Evolutionary conservation across 2,329 filamentous ascomycete species (phyloP).

Genomic region (Penicillium sp.): DNA sequence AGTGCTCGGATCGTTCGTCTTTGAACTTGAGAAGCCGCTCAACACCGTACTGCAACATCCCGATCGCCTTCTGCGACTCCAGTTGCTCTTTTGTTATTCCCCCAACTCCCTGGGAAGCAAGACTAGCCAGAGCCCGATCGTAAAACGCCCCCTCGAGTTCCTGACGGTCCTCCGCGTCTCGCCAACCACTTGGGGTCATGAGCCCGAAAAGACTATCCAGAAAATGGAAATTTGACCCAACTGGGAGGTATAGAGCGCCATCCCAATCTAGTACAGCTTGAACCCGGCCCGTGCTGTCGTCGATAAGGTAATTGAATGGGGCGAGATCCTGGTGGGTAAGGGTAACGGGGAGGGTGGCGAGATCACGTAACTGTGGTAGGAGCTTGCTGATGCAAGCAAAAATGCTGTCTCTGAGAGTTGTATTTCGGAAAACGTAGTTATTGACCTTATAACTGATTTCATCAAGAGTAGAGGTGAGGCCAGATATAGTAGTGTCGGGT

Average conservation of each 20-base stretch:
- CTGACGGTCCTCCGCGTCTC: conserved; percentile 10
- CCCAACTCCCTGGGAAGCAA: conserved; percentile 9
- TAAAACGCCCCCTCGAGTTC: conserved; percentile 13
- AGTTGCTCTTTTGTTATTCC: conserved; percentile 13
- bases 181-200: conserved; percentile 12
- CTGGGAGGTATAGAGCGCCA: conserved; percentile 10
- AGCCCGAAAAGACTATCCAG: conserved; percentile 13
- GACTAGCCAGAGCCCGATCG: conserved; percentile 13
- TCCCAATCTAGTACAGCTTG: conserved; percentile 14
- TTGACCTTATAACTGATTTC: conserved; percentile 8
- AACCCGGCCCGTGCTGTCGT: conserved; percentile 4
- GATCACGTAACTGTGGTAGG: conserved; percentile 5
- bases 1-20: conserved; percentile 15
- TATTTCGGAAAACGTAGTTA: conserved; percentile 12
- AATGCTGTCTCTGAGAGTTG: conserved; percentile 9
- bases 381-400: conserved; percentile 13
- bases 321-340: conserved; percentile 12
- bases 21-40: conserved; percentile 18
- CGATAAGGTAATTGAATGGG: conserved; percentile 16
- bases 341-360: conserved; percentile 11
- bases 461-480: conserved; percentile 10
- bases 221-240: conserved; percentile 15
- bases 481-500: conserved; percentile 8
- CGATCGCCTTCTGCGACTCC: conserved; percentile 14
- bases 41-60: conserved; percentile 12